Conservation (phyloP, 2,329 filamentous ascomycete genomes). For the Diaporthe destruens region DNA sequence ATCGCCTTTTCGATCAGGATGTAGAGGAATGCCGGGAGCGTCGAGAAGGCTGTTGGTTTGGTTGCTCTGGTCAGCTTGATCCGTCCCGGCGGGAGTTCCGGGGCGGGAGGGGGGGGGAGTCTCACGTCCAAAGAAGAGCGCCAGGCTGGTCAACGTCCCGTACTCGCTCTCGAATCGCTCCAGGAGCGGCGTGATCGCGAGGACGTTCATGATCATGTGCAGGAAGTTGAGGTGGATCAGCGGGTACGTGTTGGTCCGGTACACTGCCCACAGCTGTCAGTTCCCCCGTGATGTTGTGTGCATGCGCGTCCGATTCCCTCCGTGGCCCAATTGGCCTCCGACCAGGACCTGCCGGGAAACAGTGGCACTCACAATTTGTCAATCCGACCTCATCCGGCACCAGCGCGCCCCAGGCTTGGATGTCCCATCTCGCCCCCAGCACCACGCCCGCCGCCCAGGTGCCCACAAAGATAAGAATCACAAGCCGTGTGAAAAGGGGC, state of each 20-base stretch:
- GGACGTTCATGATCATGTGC: constrained; percentile 82
- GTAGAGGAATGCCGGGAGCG: constrained; percentile 86
- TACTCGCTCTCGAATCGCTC: constrained; percentile 95
- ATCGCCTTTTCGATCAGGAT: constrained; percentile 81
- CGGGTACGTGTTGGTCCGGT: constrained; percentile 92
- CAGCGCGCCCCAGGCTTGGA: constrained; percentile 82
- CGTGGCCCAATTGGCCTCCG: background rate
- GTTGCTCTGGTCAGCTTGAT: constrained; percentile 25
- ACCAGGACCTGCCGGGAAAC: background rate
- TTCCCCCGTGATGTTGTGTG: constrained; percentile 11
- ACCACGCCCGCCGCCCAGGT: constrained; percentile 67
- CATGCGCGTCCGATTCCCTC: background rate
- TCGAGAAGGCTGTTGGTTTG: constrained; percentile 73
- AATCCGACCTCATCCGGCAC: constrained; percentile 82
- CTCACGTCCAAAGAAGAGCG: constrained; percentile 92
- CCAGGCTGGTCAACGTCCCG: constrained; percentile 88
- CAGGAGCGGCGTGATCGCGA: constrained; percentile 87
- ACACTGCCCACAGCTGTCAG: constrained; percentile 69
- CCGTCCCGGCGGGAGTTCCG: no score
- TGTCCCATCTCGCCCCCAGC: constrained; percentile 75
- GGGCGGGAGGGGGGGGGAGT: constrained; percentile 43
- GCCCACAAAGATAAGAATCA: constrained; percentile 74
- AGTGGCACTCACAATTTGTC: constrained; percentile 71
- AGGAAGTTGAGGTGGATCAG: constrained; percentile 86
- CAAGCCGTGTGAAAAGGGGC: constrained; percentile 85